A percentile compares a stretch with the other conserved stretches of the same genome.
These are phyloP conservation scores for Ogataea hybrid DNA, from an alignment of 1,139 yeast species.

Conservation along the genomic window DNA sequence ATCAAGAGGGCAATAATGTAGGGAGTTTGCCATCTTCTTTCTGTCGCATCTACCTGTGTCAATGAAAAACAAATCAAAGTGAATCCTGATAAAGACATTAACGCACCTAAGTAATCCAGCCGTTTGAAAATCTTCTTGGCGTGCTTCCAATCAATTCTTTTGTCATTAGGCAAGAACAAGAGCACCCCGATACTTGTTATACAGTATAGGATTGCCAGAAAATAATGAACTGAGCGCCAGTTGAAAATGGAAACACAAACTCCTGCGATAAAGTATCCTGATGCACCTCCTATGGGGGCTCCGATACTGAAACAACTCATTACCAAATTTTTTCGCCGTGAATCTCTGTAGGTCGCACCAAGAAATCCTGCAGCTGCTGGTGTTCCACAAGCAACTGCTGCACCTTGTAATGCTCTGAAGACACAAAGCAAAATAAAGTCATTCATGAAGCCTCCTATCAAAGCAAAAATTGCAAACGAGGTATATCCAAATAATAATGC, in stretches of 20 bases:
- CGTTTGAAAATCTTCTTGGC: conserved; percentile 25
- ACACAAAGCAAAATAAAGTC: conserved; percentile 36
- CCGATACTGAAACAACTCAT: conserved; percentile 45
- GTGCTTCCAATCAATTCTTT: conserved; percentile 25
- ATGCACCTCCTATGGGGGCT: conserved; percentile 44
- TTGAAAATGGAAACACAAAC: conserved; percentile 37
- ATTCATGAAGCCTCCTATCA: conserved; percentile 41
- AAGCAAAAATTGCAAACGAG: conserved; percentile 35
- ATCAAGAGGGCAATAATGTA: conserved; percentile 43
- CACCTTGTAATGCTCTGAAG: conserved; percentile 42
- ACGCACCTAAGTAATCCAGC: conserved; percentile 41
- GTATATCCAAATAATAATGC: conserved; percentile 35
- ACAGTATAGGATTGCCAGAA: conserved; percentile 38
- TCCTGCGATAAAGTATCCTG: conserved; percentile 42
- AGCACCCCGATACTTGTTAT: conserved; percentile 29
- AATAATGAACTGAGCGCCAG: conserved; percentile 42
- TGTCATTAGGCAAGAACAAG: conserved; percentile 35
- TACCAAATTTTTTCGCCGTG: conserved; percentile 39
- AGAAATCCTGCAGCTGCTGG: conserved; percentile 46
- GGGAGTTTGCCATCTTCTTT: conserved; percentile 43
- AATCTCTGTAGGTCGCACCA: conserved; percentile 38
- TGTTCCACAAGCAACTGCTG: conserved; percentile 39
- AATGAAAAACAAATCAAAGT: conserved; percentile 41
- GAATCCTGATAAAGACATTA: conserved; percentile 38
- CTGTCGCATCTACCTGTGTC: conserved; percentile 40